A percentile compares a stretch with the other conserved stretches of the same genome.
Evolutionary conservation across 495 filamentous ascomycete genomes (phyloP).

Genomic region (Hyaloscypha finlandica): DNA sequence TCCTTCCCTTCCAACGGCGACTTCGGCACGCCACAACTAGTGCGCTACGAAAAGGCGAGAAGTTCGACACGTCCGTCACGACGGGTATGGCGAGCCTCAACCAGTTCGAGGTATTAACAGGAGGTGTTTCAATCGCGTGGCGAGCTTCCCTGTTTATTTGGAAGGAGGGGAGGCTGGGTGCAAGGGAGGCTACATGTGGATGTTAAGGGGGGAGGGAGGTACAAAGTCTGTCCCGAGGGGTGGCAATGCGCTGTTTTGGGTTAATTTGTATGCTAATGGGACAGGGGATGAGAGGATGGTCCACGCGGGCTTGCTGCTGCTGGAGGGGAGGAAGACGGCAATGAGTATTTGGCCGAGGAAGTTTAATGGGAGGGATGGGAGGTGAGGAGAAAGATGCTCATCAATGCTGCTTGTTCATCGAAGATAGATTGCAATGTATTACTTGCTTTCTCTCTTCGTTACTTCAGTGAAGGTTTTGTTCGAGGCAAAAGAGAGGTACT

Average conservation of each 20-base stretch:
- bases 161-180: slow-evolving; percentile 39
- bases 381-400: background rate
- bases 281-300: slow-evolving; percentile 20
- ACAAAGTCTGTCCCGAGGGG: slow-evolving; percentile 2
- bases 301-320: slow-evolving; percentile 17
- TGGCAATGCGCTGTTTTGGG: slow-evolving; percentile 22
- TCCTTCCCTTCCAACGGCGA: slow-evolving; percentile 30
- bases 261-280: slow-evolving; percentile 20
- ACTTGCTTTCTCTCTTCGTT: too few relatives aligned
- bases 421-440: background rate
- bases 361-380: background rate
- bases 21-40: slow-evolving; percentile 52
- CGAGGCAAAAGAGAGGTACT: too few relatives aligned
- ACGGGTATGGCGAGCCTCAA: slow-evolving; percentile 47
- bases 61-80: slow-evolving; percentile 50
- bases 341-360: slow-evolving; percentile 23
- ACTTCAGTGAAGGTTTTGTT: too few relatives aligned
- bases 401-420: background rate
- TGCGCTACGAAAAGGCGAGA: slow-evolving; percentile 47
- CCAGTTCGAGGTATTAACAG: slow-evolving; percentile 26
- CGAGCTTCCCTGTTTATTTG: slow-evolving; percentile 51
- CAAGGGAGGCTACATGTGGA: slow-evolving; percentile 47
- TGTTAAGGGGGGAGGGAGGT: slow-evolving; percentile 1
- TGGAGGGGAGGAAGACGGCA: slow-evolving; percentile 15
- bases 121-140: slow-evolving; percentile 44